Evolutionary conservation across 176 grass and related monocot genomes (phyloP), one percentile per base, ranked within the genome.

Genomic region (Ensete glaucum): DNA sequence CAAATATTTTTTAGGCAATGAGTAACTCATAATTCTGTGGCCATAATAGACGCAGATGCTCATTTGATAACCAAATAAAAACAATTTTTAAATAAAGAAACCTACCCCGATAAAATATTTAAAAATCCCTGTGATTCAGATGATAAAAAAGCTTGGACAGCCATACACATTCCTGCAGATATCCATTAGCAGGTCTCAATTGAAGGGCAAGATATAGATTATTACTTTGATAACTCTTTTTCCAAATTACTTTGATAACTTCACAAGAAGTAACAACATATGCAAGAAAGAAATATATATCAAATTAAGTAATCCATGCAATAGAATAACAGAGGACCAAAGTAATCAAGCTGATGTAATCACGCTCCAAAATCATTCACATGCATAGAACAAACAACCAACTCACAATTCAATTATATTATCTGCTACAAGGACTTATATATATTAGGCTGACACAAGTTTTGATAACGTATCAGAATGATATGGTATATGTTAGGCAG

Each of bases 91-190:
- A 43, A 50, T 70, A 50, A 16, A 77, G 59, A 86, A 48, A 80
- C 59, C 68, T 71, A 96, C 93, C 93, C 91, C 62, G 93, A 93
- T 54, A 97, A 80, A 79, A 97, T 76, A 90, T 97, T 92, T 73
- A 97, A 21, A 26, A 78, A 82, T 17, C 81, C 87, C 53, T 55
- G 77, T 82, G 87, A 92, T 60, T 80, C 87, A 64, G 53, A 75
- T 11, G 83, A 77, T 78, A 76, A 80, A 80, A 93, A 97, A 87
- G 90, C 88, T 90, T 97, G 90, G 72, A 97, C 85, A 26, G 90
- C 85, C 93, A 97, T 93, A 82, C 93, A 97, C 73, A 97, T 80
- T 78, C 93, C 93, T 97, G 81, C 67, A 79, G 67, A 66, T 14
- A 90, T 80, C 54, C 81, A 62, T 64, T 48, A 78, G 19, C 53